phyloP scores from a whole-genome alignment of 2,329 filamentous ascomycete genomes.

The Cyphellophora attinorum region DNA sequence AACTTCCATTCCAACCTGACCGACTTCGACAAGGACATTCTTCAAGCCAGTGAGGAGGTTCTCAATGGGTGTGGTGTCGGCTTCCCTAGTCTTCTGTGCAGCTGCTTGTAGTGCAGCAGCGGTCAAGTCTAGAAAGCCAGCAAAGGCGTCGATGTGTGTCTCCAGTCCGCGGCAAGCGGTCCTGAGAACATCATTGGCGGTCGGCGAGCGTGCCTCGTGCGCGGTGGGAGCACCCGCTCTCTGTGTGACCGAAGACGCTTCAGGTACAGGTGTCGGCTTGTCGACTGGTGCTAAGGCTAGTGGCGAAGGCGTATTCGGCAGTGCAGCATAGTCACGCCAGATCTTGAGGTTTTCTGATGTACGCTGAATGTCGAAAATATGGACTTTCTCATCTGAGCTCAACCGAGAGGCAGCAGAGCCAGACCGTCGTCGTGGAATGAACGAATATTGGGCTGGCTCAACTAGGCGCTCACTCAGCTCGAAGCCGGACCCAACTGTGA shows the following conservation, averaged over 20 bases:
- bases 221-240: not conserved
- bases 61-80: constrained; percentile 27
- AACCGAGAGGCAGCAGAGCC: constrained; percentile 3
- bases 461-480: constrained; percentile 37
- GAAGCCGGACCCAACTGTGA: constrained; percentile 38
- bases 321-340: constrained; percentile 17
- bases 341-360: constrained; percentile 11
- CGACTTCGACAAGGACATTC: constrained; percentile 30
- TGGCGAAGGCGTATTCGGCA: constrained; percentile 4
- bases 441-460: no score
- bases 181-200: not conserved
- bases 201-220: constrained; percentile 6
- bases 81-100: constrained; percentile 26
- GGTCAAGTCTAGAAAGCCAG: constrained; percentile 27
- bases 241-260: not conserved
- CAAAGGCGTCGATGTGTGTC: constrained; percentile 26
- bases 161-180: constrained; percentile 26
- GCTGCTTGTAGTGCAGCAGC: constrained; percentile 26
- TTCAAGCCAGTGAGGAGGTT: constrained; percentile 28
- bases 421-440: not conserved
- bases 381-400: constrained; percentile 19
- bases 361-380: constrained; percentile 34
- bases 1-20: constrained; percentile 16
- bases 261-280: not conserved
- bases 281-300: not conserved